Conservation (phyloP, 2,329 filamentous ascomycete species). For the Venturia oleaginea region DNA sequence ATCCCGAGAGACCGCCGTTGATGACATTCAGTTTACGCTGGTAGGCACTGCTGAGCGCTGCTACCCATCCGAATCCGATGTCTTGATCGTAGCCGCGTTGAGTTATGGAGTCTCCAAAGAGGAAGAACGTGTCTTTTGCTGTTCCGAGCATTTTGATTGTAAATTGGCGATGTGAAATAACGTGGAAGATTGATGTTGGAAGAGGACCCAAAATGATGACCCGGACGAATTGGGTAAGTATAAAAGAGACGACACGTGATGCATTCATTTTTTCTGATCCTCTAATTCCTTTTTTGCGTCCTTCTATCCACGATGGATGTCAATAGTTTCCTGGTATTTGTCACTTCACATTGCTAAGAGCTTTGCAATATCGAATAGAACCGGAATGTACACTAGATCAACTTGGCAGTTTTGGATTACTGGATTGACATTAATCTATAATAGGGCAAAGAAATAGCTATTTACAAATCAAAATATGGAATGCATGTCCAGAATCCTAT, state of each 20-base stretch:
- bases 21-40: conserved; percentile 73
- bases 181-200: background rate
- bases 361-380: too few relatives aligned
- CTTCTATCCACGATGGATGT: too few relatives aligned
- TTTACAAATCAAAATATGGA: background rate
- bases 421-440: background rate
- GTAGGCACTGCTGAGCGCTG: conserved; percentile 62
- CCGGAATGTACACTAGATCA: too few relatives aligned
- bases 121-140: conserved; percentile 37
- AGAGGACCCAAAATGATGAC: background rate
- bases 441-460: background rate
- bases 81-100: conserved; percentile 48
- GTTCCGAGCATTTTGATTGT: background rate
- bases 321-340: too few relatives aligned
- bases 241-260: background rate
- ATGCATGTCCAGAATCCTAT: background rate
- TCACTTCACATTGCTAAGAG: too few relatives aligned
- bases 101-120: conserved; percentile 86
- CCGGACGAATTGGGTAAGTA: background rate
- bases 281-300: too few relatives aligned
- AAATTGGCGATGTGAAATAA: background rate
- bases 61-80: conserved; percentile 65
- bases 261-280: too few relatives aligned
- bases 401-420: too few relatives aligned
- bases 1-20: conserved; percentile 80